Percentiles rank a stretch among this genome's conserved stretches.
Conservation (phyloP, 169 alveolate genomes). For the Eimeria praecox region DNA sequence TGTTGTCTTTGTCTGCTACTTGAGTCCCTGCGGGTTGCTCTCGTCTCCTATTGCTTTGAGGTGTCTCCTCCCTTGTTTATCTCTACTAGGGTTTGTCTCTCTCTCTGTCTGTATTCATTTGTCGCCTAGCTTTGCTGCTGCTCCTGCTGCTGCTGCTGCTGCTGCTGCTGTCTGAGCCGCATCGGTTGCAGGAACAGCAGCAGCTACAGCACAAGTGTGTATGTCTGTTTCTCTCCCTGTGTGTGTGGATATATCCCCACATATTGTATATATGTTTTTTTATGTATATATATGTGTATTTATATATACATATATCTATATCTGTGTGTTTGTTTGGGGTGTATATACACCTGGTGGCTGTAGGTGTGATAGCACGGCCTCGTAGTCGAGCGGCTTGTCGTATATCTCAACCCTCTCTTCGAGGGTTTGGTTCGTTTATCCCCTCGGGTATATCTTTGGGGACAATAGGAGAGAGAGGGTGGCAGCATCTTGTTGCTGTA, state of each 20-base stretch:
- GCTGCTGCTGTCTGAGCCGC: no score
- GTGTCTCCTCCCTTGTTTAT: background rate
- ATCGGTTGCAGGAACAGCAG: no score
- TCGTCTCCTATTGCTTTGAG: no score
- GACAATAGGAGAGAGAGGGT: background rate
- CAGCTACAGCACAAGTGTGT: background rate
- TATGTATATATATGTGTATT: background rate
- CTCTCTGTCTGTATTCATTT: no score
- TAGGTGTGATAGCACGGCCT: conserved; percentile 10
- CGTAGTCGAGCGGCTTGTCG: background rate
- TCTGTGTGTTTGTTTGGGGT: background rate
- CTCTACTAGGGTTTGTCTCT: no score
- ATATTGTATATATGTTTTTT: background rate
- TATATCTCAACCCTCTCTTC: background rate
- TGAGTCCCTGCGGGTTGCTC: no score
- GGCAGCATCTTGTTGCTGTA: conserved; percentile 47
- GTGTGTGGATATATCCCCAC: background rate
- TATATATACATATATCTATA: background rate
- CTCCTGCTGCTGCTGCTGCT: background rate
- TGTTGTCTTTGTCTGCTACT: no score
- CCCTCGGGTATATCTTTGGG: conserved; percentile 3
- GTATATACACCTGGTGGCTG: conserved; percentile 25
- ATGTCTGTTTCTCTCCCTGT: background rate
- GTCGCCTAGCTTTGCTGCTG: no score
- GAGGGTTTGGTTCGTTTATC: background rate